Base-by-base conservation (phyloP, 2,329 filamentous ascomycete species). In the Fusarium redolens region DNA sequence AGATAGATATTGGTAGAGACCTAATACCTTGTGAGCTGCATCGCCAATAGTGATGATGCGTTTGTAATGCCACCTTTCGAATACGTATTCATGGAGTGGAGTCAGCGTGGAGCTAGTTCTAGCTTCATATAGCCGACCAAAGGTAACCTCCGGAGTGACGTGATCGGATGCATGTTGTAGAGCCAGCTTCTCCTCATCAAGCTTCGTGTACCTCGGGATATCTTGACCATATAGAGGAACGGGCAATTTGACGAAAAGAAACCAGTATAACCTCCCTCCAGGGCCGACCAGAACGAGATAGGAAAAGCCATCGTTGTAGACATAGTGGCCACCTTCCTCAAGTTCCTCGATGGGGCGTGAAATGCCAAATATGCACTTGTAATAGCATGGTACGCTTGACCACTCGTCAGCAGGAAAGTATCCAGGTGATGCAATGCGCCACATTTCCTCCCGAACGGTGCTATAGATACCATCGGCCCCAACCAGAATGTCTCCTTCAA, bases 381-480 rank as follows among this genome's bases (percentile, higher is more conserved):
- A 69, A 8, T 66, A 47, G 5, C 60, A 63, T 3, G 65, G 64
- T 3, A 68, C 64, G 0, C 13, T 55, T 10, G 68, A 71, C 51
- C 63, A 63, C 10, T 75, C 73, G 3, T 71, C 31, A 2, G 35
- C 0, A 15, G 44, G 50, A 37, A 73, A 75, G 28, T 68, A 71
- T 1, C 57, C 64, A 0, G 73, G 72, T 0, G 51, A 52, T 3
- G 59, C 70, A 0, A 75, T 30, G n/a, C 54, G 69, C 68, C 68
- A 68, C 79, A 80, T 80, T 35, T 82, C 79, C 7, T 68, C 48
- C 10, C 84, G 74, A 3, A 83, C 76, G 0, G 65, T 71, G 69
- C 84, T 85, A 61, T 84, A 78, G 22, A 85, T 78, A 3, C 84
- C 84, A 50, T 85, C 84, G 1, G 81, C 80, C 1, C 84, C 83